These are phyloP conservation scores for Penicillium sp. DNA, from an alignment of 2,329 filamentous ascomycete genomes.

Conservation along the genomic window DNA sequence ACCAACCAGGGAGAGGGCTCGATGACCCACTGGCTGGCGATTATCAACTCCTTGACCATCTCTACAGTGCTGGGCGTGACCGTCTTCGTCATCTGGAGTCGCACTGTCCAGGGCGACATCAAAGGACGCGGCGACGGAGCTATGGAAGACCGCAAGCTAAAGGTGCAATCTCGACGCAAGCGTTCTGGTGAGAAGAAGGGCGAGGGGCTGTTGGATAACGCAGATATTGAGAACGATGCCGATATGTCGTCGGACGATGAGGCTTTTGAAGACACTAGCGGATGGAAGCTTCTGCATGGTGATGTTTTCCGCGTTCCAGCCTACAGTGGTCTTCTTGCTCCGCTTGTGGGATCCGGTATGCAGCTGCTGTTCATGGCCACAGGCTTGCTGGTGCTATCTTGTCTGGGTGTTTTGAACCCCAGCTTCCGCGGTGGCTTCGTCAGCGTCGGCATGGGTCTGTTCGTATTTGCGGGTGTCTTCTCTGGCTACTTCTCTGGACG, in stretches of 20 bases:
- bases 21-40: slow-evolving; percentile 84
- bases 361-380: slow-evolving; percentile 81
- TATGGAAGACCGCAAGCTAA: slow-evolving; percentile 68
- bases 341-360: slow-evolving; percentile 80
- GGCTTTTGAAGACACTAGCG: slow-evolving; percentile 74
- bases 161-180: slow-evolving; percentile 40
- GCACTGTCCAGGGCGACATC: slow-evolving; percentile 77
- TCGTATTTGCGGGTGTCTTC: slow-evolving; percentile 79
- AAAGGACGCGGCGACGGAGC: slow-evolving; percentile 69
- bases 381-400: slow-evolving; percentile 71
- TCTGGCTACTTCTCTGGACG: slow-evolving; percentile 86
- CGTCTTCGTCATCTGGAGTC: slow-evolving; percentile 77
- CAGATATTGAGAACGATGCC: slow-evolving; percentile 54
- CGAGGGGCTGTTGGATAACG: slow-evolving; percentile 61
- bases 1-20: slow-evolving; percentile 81
- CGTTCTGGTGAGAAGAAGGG: slow-evolving; percentile 55
- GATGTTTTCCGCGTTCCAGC: slow-evolving; percentile 79
- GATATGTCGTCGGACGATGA: slow-evolving; percentile 70
- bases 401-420: slow-evolving; percentile 77
- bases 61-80: slow-evolving; percentile 76
- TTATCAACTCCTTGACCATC: slow-evolving; percentile 83
- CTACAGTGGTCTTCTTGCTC: slow-evolving; percentile 72
- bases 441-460: slow-evolving; percentile 79
- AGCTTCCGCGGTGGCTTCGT: slow-evolving; percentile 89
- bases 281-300: slow-evolving; percentile 87